Evolutionary conservation across 495 filamentous ascomycete species (phyloP).

Genomic region (Xylaria intraflava): DNA sequence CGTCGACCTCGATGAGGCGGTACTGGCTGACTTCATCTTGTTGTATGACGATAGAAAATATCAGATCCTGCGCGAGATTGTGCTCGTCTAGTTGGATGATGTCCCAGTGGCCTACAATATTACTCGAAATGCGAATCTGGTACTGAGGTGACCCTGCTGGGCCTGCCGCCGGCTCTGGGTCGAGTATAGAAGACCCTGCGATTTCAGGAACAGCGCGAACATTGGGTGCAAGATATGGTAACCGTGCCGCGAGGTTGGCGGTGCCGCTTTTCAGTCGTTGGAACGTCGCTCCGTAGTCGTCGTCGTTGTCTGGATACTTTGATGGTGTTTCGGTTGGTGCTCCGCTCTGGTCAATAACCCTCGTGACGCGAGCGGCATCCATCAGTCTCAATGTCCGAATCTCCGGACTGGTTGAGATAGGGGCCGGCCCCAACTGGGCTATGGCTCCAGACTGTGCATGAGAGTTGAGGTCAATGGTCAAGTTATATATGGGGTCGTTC

Average conservation of each 20-base stretch:
- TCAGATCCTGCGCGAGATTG: conserved; percentile 12
- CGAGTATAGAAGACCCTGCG: background rate
- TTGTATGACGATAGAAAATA: conserved; percentile 8
- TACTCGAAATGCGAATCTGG: conserved; percentile 2
- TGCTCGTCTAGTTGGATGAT: conserved; percentile 6
- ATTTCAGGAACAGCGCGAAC: background rate
- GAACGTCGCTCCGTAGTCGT: conserved; percentile 5
- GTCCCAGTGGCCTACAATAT: conserved; percentile 7
- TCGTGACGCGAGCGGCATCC: conserved; percentile 2
- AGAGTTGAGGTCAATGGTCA: conserved; percentile 5
- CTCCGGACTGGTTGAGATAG: background rate
- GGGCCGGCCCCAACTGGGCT: background rate
- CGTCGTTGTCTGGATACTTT: conserved; percentile 6
- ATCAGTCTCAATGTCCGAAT: conserved; percentile 4
- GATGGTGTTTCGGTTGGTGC: background rate
- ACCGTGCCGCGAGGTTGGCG: background rate
- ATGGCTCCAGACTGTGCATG: background rate
- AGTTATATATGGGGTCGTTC: conserved; percentile 20
- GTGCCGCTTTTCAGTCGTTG: background rate
- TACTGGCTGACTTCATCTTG: conserved; percentile 5
- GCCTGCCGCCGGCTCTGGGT: background rate
- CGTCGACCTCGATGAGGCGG: conserved; percentile 8
- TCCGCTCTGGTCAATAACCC: background rate
- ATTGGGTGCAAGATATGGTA: background rate
- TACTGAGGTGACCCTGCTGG: conserved; percentile 4